Evolutionary conservation across 73 alveolate genomes (phyloP), one percentile per base, ranked within the genome.

Genomic region (Symbiodinium pilosum): DNA sequence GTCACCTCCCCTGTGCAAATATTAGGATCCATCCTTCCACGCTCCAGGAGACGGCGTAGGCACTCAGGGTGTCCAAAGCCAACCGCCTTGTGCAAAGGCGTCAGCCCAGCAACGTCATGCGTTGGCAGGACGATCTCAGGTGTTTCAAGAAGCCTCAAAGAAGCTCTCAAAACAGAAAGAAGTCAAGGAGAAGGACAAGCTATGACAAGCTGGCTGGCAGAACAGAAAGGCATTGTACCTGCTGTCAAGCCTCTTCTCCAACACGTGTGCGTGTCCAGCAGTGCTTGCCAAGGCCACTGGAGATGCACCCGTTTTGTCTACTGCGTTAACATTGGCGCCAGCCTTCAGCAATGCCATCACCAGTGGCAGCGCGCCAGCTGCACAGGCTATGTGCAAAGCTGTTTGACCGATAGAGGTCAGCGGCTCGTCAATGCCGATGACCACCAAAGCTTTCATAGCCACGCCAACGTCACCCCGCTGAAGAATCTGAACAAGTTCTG

Each of bases 11-110:
- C 95, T 20, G 97, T 91, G 87, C 47, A 43, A 81, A 91, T 43
- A n/a, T 91, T 69, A 56, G 97, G 97, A 43, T 91, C 97, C 54
- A 91, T 52, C 81, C 81, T 14, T 43, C 95, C 95, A 42, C 71
- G 87, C 20, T 91, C 75, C 97, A 91, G 77, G 38, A 91, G 88
- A 32, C 97, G 54, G 52, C 97, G 34, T 56, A 91, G 51, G 68
- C 97, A 91, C 26, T 71, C 97, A 16, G 97, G 97, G 75, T 91
- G 97, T 36, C 97, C 97, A 43, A 91, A 91, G 68, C 97, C 97
- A 16, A 91, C 97, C 11, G 97, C 97, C 56, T 91, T 91, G 81
- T 91, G 97, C 24, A 91, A 75, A 12, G 97, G 97, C 56, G 97
- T 91, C 83, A 91, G 43, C 36, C 97, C 97, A 1, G 97, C 97